Evolutionary conservation across 2,329 filamentous ascomycete genomes (phyloP), one percentile per base, ranked within the genome.

Genomic region (Claviceps citrina): DNA sequence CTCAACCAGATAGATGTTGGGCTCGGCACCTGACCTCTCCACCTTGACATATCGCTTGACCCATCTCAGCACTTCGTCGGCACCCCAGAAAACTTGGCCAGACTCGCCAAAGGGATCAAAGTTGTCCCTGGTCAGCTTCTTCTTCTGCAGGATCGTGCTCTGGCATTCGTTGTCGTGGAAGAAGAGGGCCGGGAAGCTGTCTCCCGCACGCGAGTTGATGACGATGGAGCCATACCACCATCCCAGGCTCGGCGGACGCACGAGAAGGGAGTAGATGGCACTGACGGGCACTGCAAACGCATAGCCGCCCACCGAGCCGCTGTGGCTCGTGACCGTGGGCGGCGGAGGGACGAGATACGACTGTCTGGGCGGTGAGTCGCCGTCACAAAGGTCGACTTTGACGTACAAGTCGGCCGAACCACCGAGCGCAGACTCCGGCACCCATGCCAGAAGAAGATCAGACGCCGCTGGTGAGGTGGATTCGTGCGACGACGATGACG

Each of bases 211-310:
- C 1, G 84, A 85, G 57, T 98, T 98, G 64, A 98, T 84, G 42
- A 98, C 81, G 22, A 98, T 63, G 46, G 86, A 94, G 26, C 91
- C 91, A 57, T 93, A 95, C 91, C 91, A 98, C 93, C 91, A 98
- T 13, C 91, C 93, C 7, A 94, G 63, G 56, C 85, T 95, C 5
- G 91, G 93, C 3, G 89, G 89, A 2, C 91, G 77, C 30, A 98
- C 79, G 7, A 94, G 70, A 5, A 98, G 69, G 22, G 84, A 93
- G 61, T 93, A 98, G 44, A 98, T 80, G 47, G 89, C 83, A 48
- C 77, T 84, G 24, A 96, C 73, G 1, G 91, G 91, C 5, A 98
- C 73, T 1, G 89, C 86, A 55, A 98, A 98, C 1, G 91, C 78
- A 56, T 94, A 95, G 36, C 81, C 75, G 4, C 87, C 87, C 36